These are phyloP conservation scores for Barbarea vulgaris DNA, from an alignment of 345 rosid genomes.

Conservation along the genomic window DNA sequence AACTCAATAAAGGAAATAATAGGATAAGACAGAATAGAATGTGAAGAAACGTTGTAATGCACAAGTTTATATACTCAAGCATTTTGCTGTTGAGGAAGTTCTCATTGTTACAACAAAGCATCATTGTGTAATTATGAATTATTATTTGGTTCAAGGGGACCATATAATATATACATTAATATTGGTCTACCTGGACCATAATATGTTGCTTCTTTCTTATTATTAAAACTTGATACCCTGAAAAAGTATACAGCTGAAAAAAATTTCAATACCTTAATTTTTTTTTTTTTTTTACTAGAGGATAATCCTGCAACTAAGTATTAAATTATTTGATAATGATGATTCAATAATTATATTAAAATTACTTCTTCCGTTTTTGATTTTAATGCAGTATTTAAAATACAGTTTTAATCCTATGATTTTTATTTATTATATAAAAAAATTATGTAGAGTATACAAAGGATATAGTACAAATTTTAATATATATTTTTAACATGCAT, in stretches of 20 bases:
- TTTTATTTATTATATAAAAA: too few species aligned
- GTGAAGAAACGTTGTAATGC: too few species aligned
- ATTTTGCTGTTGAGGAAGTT: background rate
- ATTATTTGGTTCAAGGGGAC: constrained; percentile 17
- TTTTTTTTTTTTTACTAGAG: background rate
- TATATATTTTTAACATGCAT: too few species aligned
- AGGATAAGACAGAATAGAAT: too few species aligned
- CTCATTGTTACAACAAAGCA: constrained; percentile 2
- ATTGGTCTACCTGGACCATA: constrained; percentile 10
- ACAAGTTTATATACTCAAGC: background rate
- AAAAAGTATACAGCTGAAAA: background rate
- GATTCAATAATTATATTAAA: too few species aligned
- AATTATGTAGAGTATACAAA: background rate
- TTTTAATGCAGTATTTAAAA: background rate
- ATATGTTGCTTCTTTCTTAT: constrained; percentile 8
- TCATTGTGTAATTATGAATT: constrained; percentile 9
- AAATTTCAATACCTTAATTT: background rate
- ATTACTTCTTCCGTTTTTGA: too few species aligned
- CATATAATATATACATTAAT: constrained; percentile 2
- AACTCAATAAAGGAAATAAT: background rate
- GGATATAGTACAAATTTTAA: too few species aligned
- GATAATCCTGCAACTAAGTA: background rate
- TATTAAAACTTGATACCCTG: constrained; percentile 6
- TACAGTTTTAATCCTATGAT: background rate
- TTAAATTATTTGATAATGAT: background rate